Evolutionary conservation across 768 basidiomycete genomes (phyloP), one percentile per base, ranked within the genome.

Genomic region (Nevesoporus exiguus): DNA sequence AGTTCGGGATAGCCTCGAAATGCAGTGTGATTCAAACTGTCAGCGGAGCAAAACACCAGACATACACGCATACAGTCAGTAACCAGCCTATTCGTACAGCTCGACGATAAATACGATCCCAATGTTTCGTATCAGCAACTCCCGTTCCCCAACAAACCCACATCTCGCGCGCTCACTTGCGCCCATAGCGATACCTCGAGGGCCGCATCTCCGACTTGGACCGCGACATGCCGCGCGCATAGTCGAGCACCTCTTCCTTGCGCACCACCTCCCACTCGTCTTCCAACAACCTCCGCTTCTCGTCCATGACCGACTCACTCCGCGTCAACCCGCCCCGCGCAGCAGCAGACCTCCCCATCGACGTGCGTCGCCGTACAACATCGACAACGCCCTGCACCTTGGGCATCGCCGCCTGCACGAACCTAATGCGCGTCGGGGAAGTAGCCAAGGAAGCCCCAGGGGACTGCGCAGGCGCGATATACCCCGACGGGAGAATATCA

Each of bases 401-500:
- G 11, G 74, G 77, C 7, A 77, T 43, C 22, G 74, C 63, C 17
- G 69, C 61, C 41, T 65, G 68, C 1, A 56, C 71, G 62, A 24
- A 68, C 69, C 17, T 73, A 3, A 30, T 19, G 4, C 36, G 14
- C 21, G 60, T 51, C 14, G 55, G 61, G 33, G 50, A 39, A 37
- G 40, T 25, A 67, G 47, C n/a, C n/a, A n/a, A n/a, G n/a, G n/a
- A n/a, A n/a, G n/a, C n/a, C n/a, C n/a, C n/a, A n/a, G 57, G 2
- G 6, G 65, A 53, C 22, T 53, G 45, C 3, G 70, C 70, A 0
- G 76, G 64, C 3, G 79, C 71, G 52, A 83, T 80, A n/a, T 74
- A 68, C 8, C 70, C 60, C 5, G 75, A 49, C 2, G 81, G 77
- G 10, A 82, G 68, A 19, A 82, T 75, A 37, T 81, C 77, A 36